phyloP scores from a whole-genome alignment of 768 basidiomycete genomes.

The Hemileccinum rubropunctum region DNA sequence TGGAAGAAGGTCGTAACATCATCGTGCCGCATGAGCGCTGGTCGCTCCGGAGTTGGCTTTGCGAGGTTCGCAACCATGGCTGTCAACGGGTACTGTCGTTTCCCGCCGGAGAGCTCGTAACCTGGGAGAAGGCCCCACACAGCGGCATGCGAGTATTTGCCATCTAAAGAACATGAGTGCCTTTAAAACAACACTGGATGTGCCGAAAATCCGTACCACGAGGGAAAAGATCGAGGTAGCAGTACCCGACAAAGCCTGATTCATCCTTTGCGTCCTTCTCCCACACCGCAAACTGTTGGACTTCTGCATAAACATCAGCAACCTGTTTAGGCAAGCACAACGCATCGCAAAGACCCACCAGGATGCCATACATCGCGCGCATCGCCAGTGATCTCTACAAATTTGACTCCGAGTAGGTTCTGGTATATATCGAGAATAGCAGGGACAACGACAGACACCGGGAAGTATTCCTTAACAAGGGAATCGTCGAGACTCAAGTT shows the following conservation, averaged over 20 bases:
- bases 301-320: slow-evolving; percentile 44
- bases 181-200: background rate
- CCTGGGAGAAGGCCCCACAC: slow-evolving; percentile 78
- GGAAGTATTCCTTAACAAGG: slow-evolving; percentile 87
- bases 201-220: slow-evolving; percentile 46
- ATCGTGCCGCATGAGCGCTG: slow-evolving; percentile 83
- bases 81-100: slow-evolving; percentile 67
- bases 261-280: slow-evolving; percentile 69
- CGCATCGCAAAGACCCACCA: slow-evolving; percentile 40
- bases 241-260: slow-evolving; percentile 77
- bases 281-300: slow-evolving; percentile 85
- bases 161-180: slow-evolving; percentile 38
- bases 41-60: slow-evolving; percentile 76
- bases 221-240: slow-evolving; percentile 87
- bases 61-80: slow-evolving; percentile 93
- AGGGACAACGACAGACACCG: slow-evolving; percentile 79
- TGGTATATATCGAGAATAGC: slow-evolving; percentile 84
- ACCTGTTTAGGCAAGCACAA: background rate
- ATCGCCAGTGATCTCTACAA: slow-evolving; percentile 52
- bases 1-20: slow-evolving; percentile 93
- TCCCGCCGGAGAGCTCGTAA: slow-evolving; percentile 52
- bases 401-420: slow-evolving; percentile 72
- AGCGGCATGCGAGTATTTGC: slow-evolving; percentile 84
- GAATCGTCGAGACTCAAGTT: slow-evolving; percentile 70
- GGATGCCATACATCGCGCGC: slow-evolving; percentile 75